These are phyloP conservation scores for Salisapilia sapeloensis DNA, from an alignment of 352 stramenopile genomes.

Conservation along the genomic window DNA sequence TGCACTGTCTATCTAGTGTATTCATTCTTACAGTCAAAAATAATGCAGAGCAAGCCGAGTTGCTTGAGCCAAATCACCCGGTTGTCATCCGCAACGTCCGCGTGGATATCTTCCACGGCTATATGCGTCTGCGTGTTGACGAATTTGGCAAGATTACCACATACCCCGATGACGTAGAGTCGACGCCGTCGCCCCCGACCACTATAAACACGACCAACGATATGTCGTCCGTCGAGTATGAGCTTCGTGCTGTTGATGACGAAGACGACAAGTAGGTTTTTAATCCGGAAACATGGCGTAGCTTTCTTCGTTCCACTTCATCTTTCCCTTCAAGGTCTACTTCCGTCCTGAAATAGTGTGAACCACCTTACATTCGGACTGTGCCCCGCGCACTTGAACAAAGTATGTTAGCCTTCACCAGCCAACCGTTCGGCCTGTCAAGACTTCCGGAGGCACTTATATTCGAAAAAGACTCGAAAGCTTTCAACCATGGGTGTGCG, in stretches of 20 bases:
- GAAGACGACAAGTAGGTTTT: constrained; percentile 15
- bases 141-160: constrained; percentile 62
- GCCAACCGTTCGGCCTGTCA: too few species aligned
- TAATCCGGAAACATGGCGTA: too few species aligned
- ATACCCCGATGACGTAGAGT: constrained; percentile 57
- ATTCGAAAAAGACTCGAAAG: constrained; percentile 20
- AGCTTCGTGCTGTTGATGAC: constrained; percentile 65
- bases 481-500: constrained; percentile 91
- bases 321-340: too few species aligned
- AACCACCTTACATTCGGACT: too few species aligned
- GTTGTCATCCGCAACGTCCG: constrained; percentile 72
- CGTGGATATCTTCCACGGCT: constrained; percentile 72
- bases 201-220: constrained; percentile 44
- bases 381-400: too few species aligned
- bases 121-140: constrained; percentile 74
- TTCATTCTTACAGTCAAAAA: constrained; percentile 1
- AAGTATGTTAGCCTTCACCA: too few species aligned
- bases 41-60: constrained; percentile 54
- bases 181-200: constrained; percentile 33
- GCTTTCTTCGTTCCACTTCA: too few species aligned
- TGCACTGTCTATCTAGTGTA: constrained; percentile 1
- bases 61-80: constrained; percentile 25
- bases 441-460: constrained; percentile 8
- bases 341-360: too few species aligned
- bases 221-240: constrained; percentile 69